phyloP scores from a whole-genome alignment of 2,329 filamentous ascomycete genomes.

The Hansfordia pulvinata region DNA sequence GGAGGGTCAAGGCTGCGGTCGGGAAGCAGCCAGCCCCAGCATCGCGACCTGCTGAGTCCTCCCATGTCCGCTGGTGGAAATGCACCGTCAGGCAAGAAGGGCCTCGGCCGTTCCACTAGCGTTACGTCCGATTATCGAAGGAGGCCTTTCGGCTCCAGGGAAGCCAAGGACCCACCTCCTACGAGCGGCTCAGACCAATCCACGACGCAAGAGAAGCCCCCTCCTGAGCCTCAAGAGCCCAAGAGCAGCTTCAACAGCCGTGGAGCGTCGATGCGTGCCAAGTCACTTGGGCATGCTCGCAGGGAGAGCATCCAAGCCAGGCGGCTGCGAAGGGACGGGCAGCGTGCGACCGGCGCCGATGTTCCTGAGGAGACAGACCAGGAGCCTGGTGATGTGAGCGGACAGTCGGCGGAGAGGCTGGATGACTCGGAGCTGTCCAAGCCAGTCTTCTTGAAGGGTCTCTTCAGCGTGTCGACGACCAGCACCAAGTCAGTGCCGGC shows the following conservation, averaged over 20 bases:
- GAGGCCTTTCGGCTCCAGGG: constrained; percentile 33
- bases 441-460: constrained; percentile 87
- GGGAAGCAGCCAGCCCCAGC: constrained; percentile 55
- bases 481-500: constrained; percentile 78
- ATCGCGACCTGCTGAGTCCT: constrained; percentile 66
- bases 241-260: constrained; percentile 39
- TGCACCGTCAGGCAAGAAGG: constrained; percentile 47
- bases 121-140: constrained; percentile 78
- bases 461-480: constrained; percentile 95
- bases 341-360: constrained; percentile 58
- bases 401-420: constrained; percentile 45
- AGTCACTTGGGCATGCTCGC: constrained; percentile 78
- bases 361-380: constrained; percentile 85
- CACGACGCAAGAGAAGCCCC: constrained; percentile 36
- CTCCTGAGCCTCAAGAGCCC: constrained; percentile 34
- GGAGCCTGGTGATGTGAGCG: constrained; percentile 52
- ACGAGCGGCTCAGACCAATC: constrained; percentile 74
- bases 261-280: constrained; percentile 58
- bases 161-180: constrained; percentile 50
- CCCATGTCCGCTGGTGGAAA: constrained; percentile 46
- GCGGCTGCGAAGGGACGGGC: constrained; percentile 59
- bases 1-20: constrained; percentile 34
- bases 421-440: constrained; percentile 71
- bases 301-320: constrained; percentile 87
- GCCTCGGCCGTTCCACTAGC: constrained; percentile 75